phyloP scores from a whole-genome alignment of 306 rosid genomes.

The Cajanus cajan region DNA sequence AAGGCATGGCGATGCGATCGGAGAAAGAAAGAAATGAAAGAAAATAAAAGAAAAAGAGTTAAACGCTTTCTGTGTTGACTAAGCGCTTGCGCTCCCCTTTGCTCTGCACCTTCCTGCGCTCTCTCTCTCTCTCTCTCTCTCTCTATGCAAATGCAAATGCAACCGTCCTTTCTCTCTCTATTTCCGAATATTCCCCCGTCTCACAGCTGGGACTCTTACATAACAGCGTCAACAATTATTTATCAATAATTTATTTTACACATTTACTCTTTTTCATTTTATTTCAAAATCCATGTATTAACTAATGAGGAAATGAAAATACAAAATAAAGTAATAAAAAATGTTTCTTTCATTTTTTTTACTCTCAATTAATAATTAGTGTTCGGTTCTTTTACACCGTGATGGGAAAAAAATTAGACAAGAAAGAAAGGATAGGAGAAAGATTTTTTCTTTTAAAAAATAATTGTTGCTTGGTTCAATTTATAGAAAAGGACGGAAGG shows the following conservation, averaged over 20 bases:
- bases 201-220: background rate
- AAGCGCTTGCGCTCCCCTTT: background rate
- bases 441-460: too few species aligned
- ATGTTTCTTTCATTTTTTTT: too few species aligned
- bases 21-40: background rate
- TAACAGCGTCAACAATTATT: background rate
- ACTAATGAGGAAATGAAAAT: too few species aligned
- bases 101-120: background rate
- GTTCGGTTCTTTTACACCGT: too few species aligned
- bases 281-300: too few species aligned
- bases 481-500: too few species aligned
- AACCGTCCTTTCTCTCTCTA: background rate
- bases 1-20: conserved; percentile 67
- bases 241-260: background rate
- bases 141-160: background rate
- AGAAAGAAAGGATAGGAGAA: too few species aligned
- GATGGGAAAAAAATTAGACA: too few species aligned
- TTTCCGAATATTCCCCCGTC: background rate
- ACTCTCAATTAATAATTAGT: too few species aligned
- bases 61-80: conserved; percentile 8
- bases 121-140: background rate
- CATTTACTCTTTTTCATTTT: background rate
- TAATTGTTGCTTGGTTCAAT: too few species aligned
- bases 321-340: too few species aligned
- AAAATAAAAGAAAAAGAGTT: background rate